Evolutionary conservation across 1,284 basidiomycete species (phyloP), one percentile per base, ranked within the genome.

Genomic region (Cryptococcus sp.): DNA sequence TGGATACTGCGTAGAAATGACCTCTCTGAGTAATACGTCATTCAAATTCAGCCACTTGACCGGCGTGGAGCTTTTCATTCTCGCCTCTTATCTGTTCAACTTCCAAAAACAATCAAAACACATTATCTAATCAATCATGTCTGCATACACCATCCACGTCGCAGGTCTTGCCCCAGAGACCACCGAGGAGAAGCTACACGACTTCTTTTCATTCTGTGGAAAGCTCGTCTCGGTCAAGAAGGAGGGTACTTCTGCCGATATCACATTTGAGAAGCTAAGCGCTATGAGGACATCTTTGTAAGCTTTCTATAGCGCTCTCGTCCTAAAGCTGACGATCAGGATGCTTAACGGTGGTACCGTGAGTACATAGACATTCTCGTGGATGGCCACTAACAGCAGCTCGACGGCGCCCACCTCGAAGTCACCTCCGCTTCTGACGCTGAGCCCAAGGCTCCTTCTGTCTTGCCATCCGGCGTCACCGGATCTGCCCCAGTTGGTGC

Each of bases 191-290:
- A 75, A 76, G 62, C 64, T 77, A 46, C 67, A 70, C 54, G 74
- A 76, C 61, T 76, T 76, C 63, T 76, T 70, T 59, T 69, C 66
- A 21, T 76, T 76, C 64, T 76, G 73, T 55, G 75, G 73, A 43
- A 74, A 74, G 56, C 67, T 76, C 54, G 57, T 66, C 40, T 63
- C 57, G 28, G 70, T 76, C 52, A 66, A 72, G 56, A 76, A 75
- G 64, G 51, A 47, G 18, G 73, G 68, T 25, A 68, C 56, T 57
- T 61, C 66, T 28, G 75, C 75, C 53, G 72, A 73, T 53, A 74
- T 77, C 50, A 69, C 69, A 14, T 77, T 77, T 49, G 71, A 75
- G 60, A 77, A 76, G 66, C 66, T 71, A 54, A 71, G 68, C 45
- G 75, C 75, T 18, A 74, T 74, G 65, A 66, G 70, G 59, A 77